phyloP scores from a whole-genome alignment of 306 rosid genomes.

The Quercus alba region DNA sequence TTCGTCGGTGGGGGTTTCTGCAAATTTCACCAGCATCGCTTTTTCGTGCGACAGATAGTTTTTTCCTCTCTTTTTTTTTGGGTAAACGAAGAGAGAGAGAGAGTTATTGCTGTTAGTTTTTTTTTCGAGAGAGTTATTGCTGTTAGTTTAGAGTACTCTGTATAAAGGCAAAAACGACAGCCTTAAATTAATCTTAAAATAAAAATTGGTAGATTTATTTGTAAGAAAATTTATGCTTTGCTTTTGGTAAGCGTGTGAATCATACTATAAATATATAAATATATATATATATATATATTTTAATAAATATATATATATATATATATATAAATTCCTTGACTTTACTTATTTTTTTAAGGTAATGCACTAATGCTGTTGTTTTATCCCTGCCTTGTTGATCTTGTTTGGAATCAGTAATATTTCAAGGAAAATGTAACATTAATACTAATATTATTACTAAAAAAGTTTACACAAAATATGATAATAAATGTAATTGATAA shows the following conservation, averaged over 20 bases:
- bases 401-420: background rate
- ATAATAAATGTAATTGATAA: too few species aligned
- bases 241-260: too few species aligned
- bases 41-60: conserved; percentile 14
- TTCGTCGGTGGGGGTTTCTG: conserved; percentile 47
- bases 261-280: too few species aligned
- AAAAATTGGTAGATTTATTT: background rate
- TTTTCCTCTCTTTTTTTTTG: background rate
- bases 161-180: background rate
- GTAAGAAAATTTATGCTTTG: too few species aligned
- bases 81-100: background rate
- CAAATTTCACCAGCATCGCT: conserved; percentile 36
- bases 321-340: too few species aligned
- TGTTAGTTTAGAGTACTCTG: background rate
- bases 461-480: too few species aligned
- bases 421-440: too few species aligned
- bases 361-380: background rate
- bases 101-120: conserved; percentile 9
- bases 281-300: too few species aligned
- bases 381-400: background rate
- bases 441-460: too few species aligned
- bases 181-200: background rate
- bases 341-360: too few species aligned
- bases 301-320: too few species aligned
- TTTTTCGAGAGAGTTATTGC: conserved; percentile 8